phyloP scores from a whole-genome alignment of 2,329 filamentous ascomycete species.

The Aspergillus sp. region DNA sequence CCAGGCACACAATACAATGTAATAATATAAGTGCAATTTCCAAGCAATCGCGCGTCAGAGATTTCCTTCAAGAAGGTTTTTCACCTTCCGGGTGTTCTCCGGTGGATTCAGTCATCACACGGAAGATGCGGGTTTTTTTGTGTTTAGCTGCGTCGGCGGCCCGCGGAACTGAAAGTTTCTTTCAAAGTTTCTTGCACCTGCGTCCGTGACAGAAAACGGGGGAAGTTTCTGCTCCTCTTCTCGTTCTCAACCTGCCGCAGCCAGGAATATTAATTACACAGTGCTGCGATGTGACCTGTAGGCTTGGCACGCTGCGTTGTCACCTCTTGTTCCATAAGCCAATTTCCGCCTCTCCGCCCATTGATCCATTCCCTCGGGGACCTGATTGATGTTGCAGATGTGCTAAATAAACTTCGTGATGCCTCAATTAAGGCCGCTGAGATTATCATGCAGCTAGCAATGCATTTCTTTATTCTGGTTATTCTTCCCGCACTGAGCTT shows the following conservation, averaged over 20 bases:
- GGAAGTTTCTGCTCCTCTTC: not conserved
- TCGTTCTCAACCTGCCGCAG: not conserved
- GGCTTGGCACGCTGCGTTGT: conserved; percentile 2
- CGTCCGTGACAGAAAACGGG: not conserved
- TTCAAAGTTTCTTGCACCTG: conserved; percentile 2
- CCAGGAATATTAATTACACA: no score
- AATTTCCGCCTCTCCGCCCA: not conserved
- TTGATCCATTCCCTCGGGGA: not conserved
- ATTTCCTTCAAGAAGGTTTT: not conserved
- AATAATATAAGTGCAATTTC: not conserved
- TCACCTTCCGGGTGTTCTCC: not conserved
- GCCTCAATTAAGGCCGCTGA: not conserved
- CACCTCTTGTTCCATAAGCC: not conserved
- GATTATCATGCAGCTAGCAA: not conserved
- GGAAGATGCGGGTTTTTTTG: not conserved
- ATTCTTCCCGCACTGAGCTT: not conserved
- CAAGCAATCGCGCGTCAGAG: not conserved
- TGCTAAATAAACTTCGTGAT: not conserved
- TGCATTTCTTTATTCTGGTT: not conserved
- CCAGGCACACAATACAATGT: no score
- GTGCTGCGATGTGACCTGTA: not conserved
- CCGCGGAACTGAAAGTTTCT: not conserved
- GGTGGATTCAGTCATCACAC: not conserved
- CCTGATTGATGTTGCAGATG: not conserved
- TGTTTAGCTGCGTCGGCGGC: not conserved